These are phyloP conservation scores for Mesembryanthemum crystallinum DNA, from an alignment of 148 eudicot species.

Conservation along the genomic window DNA sequence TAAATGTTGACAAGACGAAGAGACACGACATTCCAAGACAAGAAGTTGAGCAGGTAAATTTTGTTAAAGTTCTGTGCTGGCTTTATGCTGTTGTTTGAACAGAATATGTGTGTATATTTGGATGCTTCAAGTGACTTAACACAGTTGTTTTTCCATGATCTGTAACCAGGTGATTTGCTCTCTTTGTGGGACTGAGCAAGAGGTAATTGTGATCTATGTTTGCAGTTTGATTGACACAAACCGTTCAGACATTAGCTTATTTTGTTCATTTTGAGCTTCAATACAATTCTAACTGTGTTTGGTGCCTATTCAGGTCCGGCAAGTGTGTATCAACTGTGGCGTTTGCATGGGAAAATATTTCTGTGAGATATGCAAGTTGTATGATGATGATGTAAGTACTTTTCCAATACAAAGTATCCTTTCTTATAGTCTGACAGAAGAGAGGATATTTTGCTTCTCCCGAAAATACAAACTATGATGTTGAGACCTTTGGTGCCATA, in stretches of 20 bases:
- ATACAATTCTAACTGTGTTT: constrained; percentile 8
- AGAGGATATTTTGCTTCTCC: background rate
- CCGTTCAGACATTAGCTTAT: background rate
- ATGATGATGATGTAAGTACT: constrained; percentile 80
- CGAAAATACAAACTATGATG: background rate
- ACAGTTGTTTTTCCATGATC: background rate
- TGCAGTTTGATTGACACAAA: background rate
- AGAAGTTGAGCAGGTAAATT: constrained; percentile 51
- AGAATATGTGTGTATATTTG: background rate
- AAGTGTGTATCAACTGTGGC: constrained; percentile 75
- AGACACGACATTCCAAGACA: constrained; percentile 85
- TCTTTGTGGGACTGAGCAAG: constrained; percentile 86
- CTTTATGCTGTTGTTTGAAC: background rate
- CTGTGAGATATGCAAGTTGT: constrained; percentile 76
- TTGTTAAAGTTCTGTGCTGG: background rate
- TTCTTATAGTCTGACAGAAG: background rate
- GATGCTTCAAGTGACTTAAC: constrained; percentile 7
- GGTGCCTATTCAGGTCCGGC: constrained; percentile 52
- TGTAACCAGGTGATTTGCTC: constrained; percentile 72
- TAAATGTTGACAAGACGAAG: constrained; percentile 49
- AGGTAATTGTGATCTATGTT: constrained; percentile 44
- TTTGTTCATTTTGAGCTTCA: background rate
- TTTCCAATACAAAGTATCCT: background rate
- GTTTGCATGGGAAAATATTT: constrained; percentile 89
- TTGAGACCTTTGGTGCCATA: background rate